These are phyloP conservation scores for Anthracocystis setariae DNA, from an alignment of 1,284 basidiomycete species.

Conservation along the genomic window DNA sequence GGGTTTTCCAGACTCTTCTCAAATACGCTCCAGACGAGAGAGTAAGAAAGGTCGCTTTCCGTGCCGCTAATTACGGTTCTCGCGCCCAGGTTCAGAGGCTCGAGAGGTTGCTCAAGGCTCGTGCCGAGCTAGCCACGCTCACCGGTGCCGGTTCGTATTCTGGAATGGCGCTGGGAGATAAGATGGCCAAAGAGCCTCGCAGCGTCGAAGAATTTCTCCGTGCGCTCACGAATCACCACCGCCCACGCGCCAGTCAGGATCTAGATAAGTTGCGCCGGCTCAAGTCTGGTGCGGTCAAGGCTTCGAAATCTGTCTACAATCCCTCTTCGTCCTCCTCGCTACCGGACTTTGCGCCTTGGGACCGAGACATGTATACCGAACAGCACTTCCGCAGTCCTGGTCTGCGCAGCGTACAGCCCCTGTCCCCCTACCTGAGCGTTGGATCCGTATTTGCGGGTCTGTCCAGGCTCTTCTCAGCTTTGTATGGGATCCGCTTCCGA, in stretches of 20 bases:
- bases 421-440: slow-evolving; percentile 62
- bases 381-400: slow-evolving; percentile 44
- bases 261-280: slow-evolving; percentile 51
- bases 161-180: slow-evolving; percentile 64
- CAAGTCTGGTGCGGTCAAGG: slow-evolving; percentile 29
- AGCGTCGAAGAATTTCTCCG: slow-evolving; percentile 59
- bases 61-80: slow-evolving; percentile 54
- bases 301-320: slow-evolving; percentile 15
- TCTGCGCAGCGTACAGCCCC: slow-evolving; percentile 47
- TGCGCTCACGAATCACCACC: slow-evolving; percentile 57
- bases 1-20: slow-evolving; percentile 91
- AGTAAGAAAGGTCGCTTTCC: slow-evolving; percentile 80
- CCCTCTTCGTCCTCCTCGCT: slow-evolving; percentile 3
- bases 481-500: slow-evolving; percentile 64
- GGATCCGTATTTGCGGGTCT: slow-evolving; percentile 65
- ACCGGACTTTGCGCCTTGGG: slow-evolving; percentile 56
- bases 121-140: slow-evolving; percentile 60
- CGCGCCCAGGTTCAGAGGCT: slow-evolving; percentile 53
- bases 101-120: slow-evolving; percentile 57
- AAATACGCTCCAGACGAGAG: slow-evolving; percentile 82
- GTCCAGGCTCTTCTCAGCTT: slow-evolving; percentile 56
- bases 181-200: slow-evolving; percentile 63
- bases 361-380: slow-evolving; percentile 64
- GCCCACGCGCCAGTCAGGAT: slow-evolving; percentile 46
- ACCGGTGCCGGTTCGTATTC: slow-evolving; percentile 61